A percentile compares a stretch with the other conserved stretches of the same genome.
These are phyloP conservation scores for Metschnikowia lunata DNA, from an alignment of 805 yeast species.

Conservation along the genomic window DNA sequence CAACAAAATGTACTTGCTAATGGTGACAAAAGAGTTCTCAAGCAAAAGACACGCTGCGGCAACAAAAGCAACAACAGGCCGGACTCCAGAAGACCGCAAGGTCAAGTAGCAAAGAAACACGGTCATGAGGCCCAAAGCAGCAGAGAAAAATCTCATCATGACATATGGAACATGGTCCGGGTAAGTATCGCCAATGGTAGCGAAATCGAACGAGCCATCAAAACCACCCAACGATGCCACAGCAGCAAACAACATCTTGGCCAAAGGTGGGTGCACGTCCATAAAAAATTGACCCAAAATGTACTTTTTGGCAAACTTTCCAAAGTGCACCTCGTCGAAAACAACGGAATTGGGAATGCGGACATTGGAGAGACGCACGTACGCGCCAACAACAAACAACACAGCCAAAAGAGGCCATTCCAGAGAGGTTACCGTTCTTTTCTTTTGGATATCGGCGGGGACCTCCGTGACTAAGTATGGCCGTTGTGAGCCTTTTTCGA, in stretches of 20 bases:
- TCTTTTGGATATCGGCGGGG: constrained; percentile 29
- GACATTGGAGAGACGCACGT: constrained; percentile 59
- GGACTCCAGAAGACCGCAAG: constrained; percentile 66
- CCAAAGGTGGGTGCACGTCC: constrained; percentile 80
- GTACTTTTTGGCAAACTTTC: constrained; percentile 91
- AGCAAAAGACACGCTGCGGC: constrained; percentile 53
- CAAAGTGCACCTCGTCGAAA: constrained; percentile 92
- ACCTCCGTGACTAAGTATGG: constrained; percentile 53
- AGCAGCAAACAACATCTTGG: constrained; percentile 71
- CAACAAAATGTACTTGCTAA: constrained; percentile 68
- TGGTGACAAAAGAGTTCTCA: constrained; percentile 68
- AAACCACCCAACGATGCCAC: constrained; percentile 66
- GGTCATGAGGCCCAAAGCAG: constrained; percentile 63
- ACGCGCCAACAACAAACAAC: constrained; percentile 46
- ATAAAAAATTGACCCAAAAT: constrained; percentile 59
- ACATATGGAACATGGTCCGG: constrained; percentile 61
- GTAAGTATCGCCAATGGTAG: constrained; percentile 58
- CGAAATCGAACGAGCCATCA: constrained; percentile 65
- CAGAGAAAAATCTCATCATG: constrained; percentile 67
- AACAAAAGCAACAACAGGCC: constrained; percentile 56
- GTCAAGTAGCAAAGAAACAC: constrained; percentile 63
- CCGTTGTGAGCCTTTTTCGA: constrained; percentile 48
- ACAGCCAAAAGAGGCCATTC: constrained; percentile 30
- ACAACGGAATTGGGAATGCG: constrained; percentile 76
- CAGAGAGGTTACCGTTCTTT: constrained; percentile 14